Evolutionary conservation across 2,329 filamentous ascomycete genomes (phyloP), one percentile per base, ranked within the genome.

Genomic region (Fusarium verrucosum): DNA sequence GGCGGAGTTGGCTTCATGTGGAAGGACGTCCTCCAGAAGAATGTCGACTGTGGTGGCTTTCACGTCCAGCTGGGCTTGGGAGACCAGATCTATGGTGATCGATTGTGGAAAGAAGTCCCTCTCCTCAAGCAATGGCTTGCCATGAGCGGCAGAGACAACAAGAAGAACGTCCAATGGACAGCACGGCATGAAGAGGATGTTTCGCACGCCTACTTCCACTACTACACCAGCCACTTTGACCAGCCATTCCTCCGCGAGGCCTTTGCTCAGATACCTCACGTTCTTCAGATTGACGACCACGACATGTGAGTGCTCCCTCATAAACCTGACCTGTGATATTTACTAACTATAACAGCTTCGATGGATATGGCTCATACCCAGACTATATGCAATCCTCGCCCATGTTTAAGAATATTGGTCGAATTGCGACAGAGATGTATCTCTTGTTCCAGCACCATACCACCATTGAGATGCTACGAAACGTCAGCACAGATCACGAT

Each of bases 21-120:
- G 95, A 98, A 97, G 73, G 95, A 99, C 71, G 94, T 99, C 25
- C 84, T 99, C 74, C 93, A 97, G 78, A 97, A 97, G 83, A 96
- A 99, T 72, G 88, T 94, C 25, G 95, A 99, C 70, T 97, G 94
- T 69, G 93, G 94, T 52, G 95, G 95, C 2, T 99, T 98, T 76
- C 95, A 99, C 72, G 89, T 92, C 8, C 95, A 99, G 73, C 83
- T 99, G 9, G 95, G 94, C 14, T 81, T 97, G 6, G 95, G 95
- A 52, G 92, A 95, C 59, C 95, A 99, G 75, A 96, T 99, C 49
- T 98, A 96, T 73, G 95, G 92, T 3, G 95, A 99, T 77, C 84
- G 95, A 30, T 80, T 99, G 66, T 99, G 95, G 95, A 97, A 94
- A 74, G 95, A 99, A 73, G 91, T 99, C 41, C 92, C 94, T 1